Percentiles rank a stretch among this genome's conserved stretches.
Conservation (phyloP, 1,139 yeast species). For the Debaryomycetaceae sp. region DNA sequence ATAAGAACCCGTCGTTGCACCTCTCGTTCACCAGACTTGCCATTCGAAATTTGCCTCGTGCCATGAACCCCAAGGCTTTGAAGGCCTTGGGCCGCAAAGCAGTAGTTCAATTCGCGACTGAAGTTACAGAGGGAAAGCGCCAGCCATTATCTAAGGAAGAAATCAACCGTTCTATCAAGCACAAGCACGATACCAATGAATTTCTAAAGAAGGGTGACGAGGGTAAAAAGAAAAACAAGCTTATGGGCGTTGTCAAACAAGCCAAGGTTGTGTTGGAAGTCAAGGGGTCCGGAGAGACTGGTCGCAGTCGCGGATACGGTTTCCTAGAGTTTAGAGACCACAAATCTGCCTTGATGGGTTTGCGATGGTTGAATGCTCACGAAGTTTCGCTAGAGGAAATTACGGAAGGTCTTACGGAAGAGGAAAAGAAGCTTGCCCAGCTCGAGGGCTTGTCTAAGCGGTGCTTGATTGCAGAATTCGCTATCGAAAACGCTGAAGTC, state of each 20-base stretch:
- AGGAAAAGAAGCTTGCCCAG: slow-evolving; percentile 46
- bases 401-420: slow-evolving; percentile 60
- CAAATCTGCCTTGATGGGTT: slow-evolving; percentile 87
- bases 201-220: slow-evolving; percentile 16
- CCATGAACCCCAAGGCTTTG: slow-evolving; percentile 78
- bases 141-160: slow-evolving; percentile 90
- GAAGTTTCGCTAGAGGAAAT: slow-evolving; percentile 66
- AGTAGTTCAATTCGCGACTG: slow-evolving; percentile 90
- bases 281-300: slow-evolving; percentile 76
- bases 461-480: slow-evolving; percentile 86
- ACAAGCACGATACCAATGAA: slow-evolving; percentile 35
- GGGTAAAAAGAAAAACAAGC: slow-evolving; percentile 50
- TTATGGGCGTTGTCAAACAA: slow-evolving; percentile 85
- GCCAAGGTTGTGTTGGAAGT: slow-evolving; percentile 89
- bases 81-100: slow-evolving; percentile 93
- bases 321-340: slow-evolving; percentile 87
- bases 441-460: slow-evolving; percentile 51
- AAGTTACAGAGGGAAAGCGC: slow-evolving; percentile 63
- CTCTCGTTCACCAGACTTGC: slow-evolving; percentile 89
- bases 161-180: slow-evolving; percentile 62
- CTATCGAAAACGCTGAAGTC: slow-evolving; percentile 89
- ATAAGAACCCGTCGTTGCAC: slow-evolving; percentile 84
- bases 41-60: slow-evolving; percentile 84
- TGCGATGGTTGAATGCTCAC: slow-evolving; percentile 95
- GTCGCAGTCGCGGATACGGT: slow-evolving; percentile 95